Evolutionary conservation across 164 flowering plant species (phyloP).

Genomic region (Paratinospora sagittata): DNA sequence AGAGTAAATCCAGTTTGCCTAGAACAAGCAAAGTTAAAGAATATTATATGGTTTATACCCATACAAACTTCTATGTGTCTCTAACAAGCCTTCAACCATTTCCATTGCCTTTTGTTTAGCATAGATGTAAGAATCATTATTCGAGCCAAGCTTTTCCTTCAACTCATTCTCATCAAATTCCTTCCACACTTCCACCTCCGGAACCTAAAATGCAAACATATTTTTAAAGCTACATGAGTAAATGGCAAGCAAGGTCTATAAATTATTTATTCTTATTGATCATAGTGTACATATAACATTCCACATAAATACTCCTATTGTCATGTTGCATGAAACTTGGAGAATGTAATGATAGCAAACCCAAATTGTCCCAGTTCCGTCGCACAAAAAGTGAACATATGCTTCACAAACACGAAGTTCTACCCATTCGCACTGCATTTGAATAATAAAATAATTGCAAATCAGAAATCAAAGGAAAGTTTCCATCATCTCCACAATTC

Average conservation of each 20-base stretch:
- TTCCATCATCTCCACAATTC: not conserved
- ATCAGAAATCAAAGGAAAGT: not conserved
- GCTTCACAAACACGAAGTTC: constrained; percentile 57
- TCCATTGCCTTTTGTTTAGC: constrained; percentile 54
- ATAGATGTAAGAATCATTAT: constrained; percentile 24
- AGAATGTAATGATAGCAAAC: constrained; percentile 37
- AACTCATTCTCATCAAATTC: constrained; percentile 34
- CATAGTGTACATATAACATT: not conserved
- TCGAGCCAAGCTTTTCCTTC: constrained; percentile 29
- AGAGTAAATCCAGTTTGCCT: not conserved
- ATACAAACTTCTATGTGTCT: constrained; percentile 31
- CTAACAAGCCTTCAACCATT: constrained; percentile 32
- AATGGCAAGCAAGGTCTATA: not conserved
- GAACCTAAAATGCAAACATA: constrained; percentile 37
- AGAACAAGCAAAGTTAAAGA: constrained; percentile 2
- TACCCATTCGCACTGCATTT: constrained; percentile 55
- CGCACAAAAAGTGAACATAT: constrained; percentile 50
- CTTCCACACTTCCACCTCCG: constrained; percentile 48
- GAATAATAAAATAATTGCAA: constrained; percentile 11
- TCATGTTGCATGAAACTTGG: constrained; percentile 6
- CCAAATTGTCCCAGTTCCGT: constrained; percentile 66
- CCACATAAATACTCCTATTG: constrained; percentile 1
- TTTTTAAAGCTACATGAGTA: constrained; percentile 1
- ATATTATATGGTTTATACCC: constrained; percentile 70
- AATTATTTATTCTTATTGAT: not conserved